phyloP scores from a whole-genome alignment of 2,329 filamentous ascomycete genomes.

The Mycocentrospora acerina region DNA sequence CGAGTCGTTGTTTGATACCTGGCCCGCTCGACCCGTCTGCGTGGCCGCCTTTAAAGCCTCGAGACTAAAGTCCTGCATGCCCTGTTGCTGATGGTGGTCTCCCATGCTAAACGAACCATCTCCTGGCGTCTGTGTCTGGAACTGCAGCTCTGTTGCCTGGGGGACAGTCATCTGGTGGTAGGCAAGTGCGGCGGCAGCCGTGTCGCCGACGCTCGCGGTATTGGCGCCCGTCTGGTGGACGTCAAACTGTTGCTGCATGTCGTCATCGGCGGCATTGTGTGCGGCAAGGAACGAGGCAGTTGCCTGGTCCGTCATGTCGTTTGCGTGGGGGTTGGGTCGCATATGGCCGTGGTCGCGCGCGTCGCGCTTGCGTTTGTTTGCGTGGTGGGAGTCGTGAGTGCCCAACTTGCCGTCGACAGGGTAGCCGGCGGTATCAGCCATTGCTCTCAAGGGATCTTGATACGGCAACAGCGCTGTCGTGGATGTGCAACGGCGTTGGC shows the following conservation, averaged over 20 bases:
- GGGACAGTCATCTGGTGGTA: conserved; percentile 60
- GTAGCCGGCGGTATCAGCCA: conserved; percentile 44
- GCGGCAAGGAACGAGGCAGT: conserved; percentile 42
- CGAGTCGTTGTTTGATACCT: conserved; percentile 36
- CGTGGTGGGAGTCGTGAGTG: conserved; percentile 30
- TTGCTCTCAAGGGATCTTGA: conserved; percentile 12
- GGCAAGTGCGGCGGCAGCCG: conserved; percentile 59
- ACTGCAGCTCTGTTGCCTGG: conserved; percentile 57
- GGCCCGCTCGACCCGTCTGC: conserved; percentile 50
- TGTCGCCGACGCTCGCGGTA: conserved; percentile 56
- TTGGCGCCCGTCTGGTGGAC: conserved; percentile 55
- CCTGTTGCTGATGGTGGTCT: conserved; percentile 45
- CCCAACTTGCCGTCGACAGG: conserved; percentile 40
- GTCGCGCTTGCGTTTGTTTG: conserved; percentile 51
- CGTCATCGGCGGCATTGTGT: conserved; percentile 45
- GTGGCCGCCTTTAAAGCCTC: conserved; percentile 54
- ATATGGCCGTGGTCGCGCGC: conserved; percentile 46
- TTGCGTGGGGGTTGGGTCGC: conserved; percentile 38
- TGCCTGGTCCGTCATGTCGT: conserved; percentile 38
- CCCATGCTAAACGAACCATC: conserved; percentile 48
- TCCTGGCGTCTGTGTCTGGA: conserved; percentile 48
- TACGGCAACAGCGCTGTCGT: conserved; percentile 9
- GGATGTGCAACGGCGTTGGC: conserved; percentile 16
- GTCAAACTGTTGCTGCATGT: conserved; percentile 47
- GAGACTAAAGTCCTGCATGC: conserved; percentile 46